Evolutionary conservation across 345 rosid species (phyloP), one percentile per base, ranked within the genome.

Genomic region (Pistacia vera): DNA sequence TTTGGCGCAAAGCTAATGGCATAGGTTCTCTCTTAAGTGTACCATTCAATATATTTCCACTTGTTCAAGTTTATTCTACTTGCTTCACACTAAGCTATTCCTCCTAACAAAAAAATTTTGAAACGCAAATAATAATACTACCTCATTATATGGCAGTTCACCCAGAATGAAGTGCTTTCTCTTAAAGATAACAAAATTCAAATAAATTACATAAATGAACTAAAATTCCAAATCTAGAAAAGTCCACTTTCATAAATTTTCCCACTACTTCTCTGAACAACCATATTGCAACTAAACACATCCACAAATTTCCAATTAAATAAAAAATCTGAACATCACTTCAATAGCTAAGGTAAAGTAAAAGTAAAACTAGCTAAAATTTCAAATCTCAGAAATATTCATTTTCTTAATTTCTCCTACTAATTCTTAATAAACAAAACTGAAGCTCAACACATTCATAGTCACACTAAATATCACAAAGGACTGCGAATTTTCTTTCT

Each of bases 171-270:
- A 25, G 55, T 51, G 12, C 55, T 16, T 54, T 54, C 57, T 54
- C 8, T 16, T 17, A 14, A 54, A 51, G 12, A 0, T 22, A 11
- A 10, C 4, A 5, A 17, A n/a, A n/a, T 70, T 8, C 49, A 11
- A 76, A 9, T 14, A 71, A 38, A 57, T 16, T 20, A 8, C 14
- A 33, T 12, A 63, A 64, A 63, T 16, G 33, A 35, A 81, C 28
- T 55, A 2, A 75, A 79, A n/a, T 77, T 56, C 55, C 9, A 77
- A 68, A 36, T 11, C 63, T 33, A 36, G 8, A 18, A 35, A 68
- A 69, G 14, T 28, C 35, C 65, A 28, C n/a, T 61, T 25, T 11
- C 41, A 3, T 17, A 48, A 38, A 9, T 3, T 13, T 54, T 54
- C 57, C 57, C 57, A 54, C 57, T 13, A 54, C 57, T 41, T 41